Percentiles rank a stretch among this genome's conserved stretches.
phyloP scores from a whole-genome alignment of 352 stramenopile genomes.

The Phytophthora quininea region DNA sequence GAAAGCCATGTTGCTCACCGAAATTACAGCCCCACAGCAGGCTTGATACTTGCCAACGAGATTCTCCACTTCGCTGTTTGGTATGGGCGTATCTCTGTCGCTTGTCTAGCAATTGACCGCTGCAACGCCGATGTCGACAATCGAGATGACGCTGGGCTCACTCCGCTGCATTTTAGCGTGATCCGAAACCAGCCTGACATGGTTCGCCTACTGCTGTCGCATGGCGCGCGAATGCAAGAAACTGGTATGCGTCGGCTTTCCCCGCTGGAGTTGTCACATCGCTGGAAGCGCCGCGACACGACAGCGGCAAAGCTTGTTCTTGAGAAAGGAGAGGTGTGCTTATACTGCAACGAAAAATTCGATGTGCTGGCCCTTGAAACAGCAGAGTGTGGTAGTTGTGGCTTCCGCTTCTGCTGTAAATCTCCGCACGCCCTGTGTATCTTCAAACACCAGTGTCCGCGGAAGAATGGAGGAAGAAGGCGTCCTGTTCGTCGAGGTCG shows the following conservation, averaged over 20 bases:
- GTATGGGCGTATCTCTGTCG: conserved; percentile 63
- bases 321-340: conserved; percentile 70
- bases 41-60: conserved; percentile 71
- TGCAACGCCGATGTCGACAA: conserved; percentile 76
- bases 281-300: conserved; percentile 77
- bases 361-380: conserved; percentile 62
- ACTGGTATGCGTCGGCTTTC: conserved; percentile 48
- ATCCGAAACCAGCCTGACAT: conserved; percentile 81
- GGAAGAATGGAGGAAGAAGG: conserved; percentile 12
- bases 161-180: conserved; percentile 78
- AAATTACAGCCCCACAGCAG: conserved; percentile 20
- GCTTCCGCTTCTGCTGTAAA: conserved; percentile 70
- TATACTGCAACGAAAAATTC: conserved; percentile 83
- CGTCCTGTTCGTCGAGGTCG: conserved; percentile 24
- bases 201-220: conserved; percentile 65
- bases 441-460: conserved; percentile 67
- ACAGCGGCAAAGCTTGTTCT: conserved; percentile 68
- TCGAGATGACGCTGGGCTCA: conserved; percentile 68
- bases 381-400: conserved; percentile 56
- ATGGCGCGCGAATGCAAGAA: conserved; percentile 47
- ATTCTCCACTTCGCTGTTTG: conserved; percentile 82
- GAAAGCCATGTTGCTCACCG: conserved; percentile 51
- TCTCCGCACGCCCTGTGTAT: conserved; percentile 56
- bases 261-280: conserved; percentile 57
- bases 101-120: conserved; percentile 66